Percentiles rank a stretch among this genome's conserved stretches.
Conservation (phyloP, 2,329 filamentous ascomycete genomes). For the Hirsutella rhossiliensis region DNA sequence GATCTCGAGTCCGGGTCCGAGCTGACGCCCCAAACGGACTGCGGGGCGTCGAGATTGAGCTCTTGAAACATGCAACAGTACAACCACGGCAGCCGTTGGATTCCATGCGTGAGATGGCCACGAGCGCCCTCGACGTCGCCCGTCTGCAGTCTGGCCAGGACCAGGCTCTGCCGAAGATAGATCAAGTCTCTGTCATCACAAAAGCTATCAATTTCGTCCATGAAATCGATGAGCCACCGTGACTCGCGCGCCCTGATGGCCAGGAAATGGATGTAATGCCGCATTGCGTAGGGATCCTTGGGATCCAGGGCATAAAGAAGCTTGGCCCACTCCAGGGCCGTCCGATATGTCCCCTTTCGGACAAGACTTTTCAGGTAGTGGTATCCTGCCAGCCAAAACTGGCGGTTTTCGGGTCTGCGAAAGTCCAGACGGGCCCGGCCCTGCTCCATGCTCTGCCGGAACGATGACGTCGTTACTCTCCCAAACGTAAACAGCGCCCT, state of each 20-base stretch:
- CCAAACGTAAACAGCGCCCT: constrained; percentile 88
- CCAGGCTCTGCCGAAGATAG: constrained; percentile 66
- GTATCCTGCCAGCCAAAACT: constrained; percentile 84
- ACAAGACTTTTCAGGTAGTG: constrained; percentile 78
- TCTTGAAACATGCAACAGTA: constrained; percentile 71
- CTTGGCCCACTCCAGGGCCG: constrained; percentile 88
- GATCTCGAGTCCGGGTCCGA: constrained; percentile 48
- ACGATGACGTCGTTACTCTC: constrained; percentile 74
- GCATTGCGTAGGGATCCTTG: constrained; percentile 71
- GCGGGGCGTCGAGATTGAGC: constrained; percentile 66
- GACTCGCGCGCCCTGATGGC: constrained; percentile 72
- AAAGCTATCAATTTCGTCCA: constrained; percentile 30
- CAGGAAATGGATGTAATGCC: constrained; percentile 70
- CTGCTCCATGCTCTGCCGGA: constrained; percentile 60
- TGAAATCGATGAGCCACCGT: constrained; percentile 61
- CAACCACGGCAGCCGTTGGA: constrained; percentile 72
- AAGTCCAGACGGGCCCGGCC: constrained; percentile 78
- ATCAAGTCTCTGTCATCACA: constrained; percentile 31
- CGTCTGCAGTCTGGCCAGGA: constrained; percentile 63
- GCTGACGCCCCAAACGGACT: constrained; percentile 69
- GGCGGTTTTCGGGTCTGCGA: constrained; percentile 70
- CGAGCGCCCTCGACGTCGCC: constrained; percentile 55
- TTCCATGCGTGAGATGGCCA: constrained; percentile 51
- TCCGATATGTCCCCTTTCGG: constrained; percentile 87
- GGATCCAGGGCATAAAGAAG: constrained; percentile 65